Percentiles rank a stretch among this genome's conserved stretches.
Conservation (phyloP, 202 grass and related monocot species). For the Carex sylvatica region DNA sequence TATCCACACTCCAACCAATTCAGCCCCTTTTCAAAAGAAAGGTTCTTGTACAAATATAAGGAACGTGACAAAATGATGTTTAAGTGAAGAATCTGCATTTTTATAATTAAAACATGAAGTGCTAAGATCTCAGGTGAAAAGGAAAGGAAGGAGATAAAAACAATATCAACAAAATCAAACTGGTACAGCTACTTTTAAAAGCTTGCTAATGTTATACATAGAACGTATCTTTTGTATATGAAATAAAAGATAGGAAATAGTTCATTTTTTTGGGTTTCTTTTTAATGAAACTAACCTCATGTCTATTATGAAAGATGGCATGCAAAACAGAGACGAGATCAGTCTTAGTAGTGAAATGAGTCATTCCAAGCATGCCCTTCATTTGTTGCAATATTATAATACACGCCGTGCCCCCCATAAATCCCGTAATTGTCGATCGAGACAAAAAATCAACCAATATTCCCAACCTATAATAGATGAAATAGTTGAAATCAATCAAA, state of each 20-base stretch:
- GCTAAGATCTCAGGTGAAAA: not conserved
- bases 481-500: not conserved
- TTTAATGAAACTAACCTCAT: constrained; percentile 41
- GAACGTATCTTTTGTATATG: not conserved
- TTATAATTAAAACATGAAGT: not conserved
- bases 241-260: not conserved
- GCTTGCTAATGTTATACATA: not conserved
- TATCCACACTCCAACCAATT: not conserved
- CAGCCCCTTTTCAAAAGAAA: not conserved
- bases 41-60: not conserved
- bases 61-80: not conserved
- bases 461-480: constrained; percentile 54
- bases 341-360: constrained; percentile 85
- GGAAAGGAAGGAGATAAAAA: not conserved
- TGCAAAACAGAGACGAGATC: constrained; percentile 67
- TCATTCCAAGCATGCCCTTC: constrained; percentile 86
- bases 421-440: constrained; percentile 81
- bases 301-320: constrained; percentile 50
- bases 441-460: constrained; percentile 94
- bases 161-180: no score
- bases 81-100: constrained; percentile 6
- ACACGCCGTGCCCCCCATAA: constrained; percentile 90
- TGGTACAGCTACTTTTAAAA: not conserved
- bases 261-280: not conserved
- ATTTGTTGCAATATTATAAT: constrained; percentile 97